These are phyloP conservation scores for Mycocentrospora acerina DNA, from an alignment of 2,329 filamentous ascomycete genomes.

Conservation along the genomic window DNA sequence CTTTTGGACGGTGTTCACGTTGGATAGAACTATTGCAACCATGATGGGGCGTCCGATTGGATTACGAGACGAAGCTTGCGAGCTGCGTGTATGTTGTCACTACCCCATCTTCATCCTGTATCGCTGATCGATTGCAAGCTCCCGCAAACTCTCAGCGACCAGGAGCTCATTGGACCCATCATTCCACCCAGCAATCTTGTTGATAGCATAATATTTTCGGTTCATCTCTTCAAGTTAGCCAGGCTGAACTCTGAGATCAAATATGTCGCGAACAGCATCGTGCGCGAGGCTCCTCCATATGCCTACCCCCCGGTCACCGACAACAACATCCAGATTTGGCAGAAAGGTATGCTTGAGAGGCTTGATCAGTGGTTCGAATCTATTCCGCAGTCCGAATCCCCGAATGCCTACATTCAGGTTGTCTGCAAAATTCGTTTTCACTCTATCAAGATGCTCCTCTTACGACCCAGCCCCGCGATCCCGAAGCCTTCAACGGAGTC, in stretches of 20 bases:
- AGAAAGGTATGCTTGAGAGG: constrained; percentile 35
- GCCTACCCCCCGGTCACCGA: constrained; percentile 43
- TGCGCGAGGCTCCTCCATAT: constrained; percentile 50
- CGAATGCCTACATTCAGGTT: constrained; percentile 20
- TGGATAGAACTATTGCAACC: constrained; percentile 56
- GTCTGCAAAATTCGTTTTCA: constrained; percentile 53
- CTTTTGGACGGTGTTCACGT: constrained; percentile 57
- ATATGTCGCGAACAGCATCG: constrained; percentile 57
- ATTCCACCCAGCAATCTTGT: no score
- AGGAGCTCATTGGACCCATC: constrained; percentile 8
- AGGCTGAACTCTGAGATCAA: constrained; percentile 60
- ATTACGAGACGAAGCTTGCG: constrained; percentile 53
- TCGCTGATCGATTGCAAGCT: constrained; percentile 8
- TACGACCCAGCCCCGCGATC: constrained; percentile 56
- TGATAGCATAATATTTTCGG: constrained; percentile 8
- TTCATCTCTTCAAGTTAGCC: constrained; percentile 53
- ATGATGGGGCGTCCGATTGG: constrained; percentile 61
- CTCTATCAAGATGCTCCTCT: constrained; percentile 51
- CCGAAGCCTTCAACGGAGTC: constrained; percentile 49
- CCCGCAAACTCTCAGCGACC: constrained; percentile 20
- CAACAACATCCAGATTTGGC: constrained; percentile 26
- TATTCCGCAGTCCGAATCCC: constrained; percentile 2
- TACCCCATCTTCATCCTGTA: neutral
- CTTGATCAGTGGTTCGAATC: constrained; percentile 8
- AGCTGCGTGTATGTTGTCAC: constrained; percentile 6